Evolutionary conservation across 192 early-diverging fungal species (phyloP).

Genomic region (Umbelopsis vinacea): DNA sequence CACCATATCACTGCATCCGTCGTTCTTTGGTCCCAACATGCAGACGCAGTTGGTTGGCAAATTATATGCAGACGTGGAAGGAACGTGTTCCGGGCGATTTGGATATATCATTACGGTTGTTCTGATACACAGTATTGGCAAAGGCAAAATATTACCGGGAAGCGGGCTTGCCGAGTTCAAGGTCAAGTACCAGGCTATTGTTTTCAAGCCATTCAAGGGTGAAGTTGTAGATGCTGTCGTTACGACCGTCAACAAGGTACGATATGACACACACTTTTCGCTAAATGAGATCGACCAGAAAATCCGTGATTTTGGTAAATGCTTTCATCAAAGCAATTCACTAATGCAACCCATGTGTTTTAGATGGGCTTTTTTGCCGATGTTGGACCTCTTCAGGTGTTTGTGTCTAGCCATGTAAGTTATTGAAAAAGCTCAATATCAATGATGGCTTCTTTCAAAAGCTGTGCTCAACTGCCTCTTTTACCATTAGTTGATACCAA

Average conservation of each 20-base stretch:
- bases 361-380: constrained; percentile 95
- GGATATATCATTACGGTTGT: constrained; percentile 95
- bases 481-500: constrained; percentile 73
- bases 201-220: constrained; percentile 96
- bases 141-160: constrained; percentile 82
- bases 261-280: background rate
- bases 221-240: constrained; percentile 95
- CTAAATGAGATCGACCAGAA: no score
- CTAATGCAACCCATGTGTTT: background rate
- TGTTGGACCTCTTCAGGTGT: constrained; percentile 91
- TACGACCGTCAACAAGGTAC: constrained; percentile 86
- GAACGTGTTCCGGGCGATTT: constrained; percentile 88
- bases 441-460: background rate
- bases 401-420: constrained; percentile 81
- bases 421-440: background rate
- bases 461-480: background rate
- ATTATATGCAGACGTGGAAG: constrained; percentile 95
- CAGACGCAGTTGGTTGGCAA: constrained; percentile 74
- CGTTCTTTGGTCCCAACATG: constrained; percentile 87
- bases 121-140: constrained; percentile 75
- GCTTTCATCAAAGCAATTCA: background rate
- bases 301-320: no score
- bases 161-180: constrained; percentile 90
- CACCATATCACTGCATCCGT: constrained; percentile 93
- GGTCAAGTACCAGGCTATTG: constrained; percentile 90